Evolutionary conservation across 331 rosid species (phyloP).

Genomic region (Phaseolus coccineus): DNA sequence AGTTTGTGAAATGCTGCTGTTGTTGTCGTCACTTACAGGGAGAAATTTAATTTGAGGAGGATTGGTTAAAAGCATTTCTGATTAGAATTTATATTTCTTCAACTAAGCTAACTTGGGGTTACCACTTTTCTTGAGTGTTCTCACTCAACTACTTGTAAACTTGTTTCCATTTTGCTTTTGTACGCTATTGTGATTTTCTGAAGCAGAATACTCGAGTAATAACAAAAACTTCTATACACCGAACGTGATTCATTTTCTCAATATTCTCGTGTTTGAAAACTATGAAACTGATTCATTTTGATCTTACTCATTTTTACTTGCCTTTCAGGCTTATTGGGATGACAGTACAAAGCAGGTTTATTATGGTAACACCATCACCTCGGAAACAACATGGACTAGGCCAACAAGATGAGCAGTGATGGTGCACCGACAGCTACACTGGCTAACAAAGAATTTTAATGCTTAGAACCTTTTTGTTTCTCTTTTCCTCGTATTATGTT

Average conservation of each 20-base stretch:
- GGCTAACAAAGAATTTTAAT: slow-evolving; percentile 34
- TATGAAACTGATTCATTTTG: slow-evolving; percentile 11
- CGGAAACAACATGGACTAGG: slow-evolving; percentile 88
- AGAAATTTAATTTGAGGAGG: slow-evolving; percentile 33
- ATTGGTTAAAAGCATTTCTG: slow-evolving; percentile 19
- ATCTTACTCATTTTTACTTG: neutral
- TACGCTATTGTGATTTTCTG: too few relatives aligned
- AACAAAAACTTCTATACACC: too few relatives aligned
- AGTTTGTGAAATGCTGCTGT: slow-evolving; percentile 27
- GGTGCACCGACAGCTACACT: neutral
- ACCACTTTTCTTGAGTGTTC: neutral
- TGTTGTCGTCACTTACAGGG: neutral
- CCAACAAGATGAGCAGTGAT: slow-evolving; percentile 42
- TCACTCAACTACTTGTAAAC: too few relatives aligned
- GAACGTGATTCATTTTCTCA: neutral
- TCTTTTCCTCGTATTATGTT: neutral
- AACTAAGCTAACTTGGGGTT: neutral
- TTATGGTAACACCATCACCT: slow-evolving; percentile 74
- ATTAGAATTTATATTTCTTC: neutral
- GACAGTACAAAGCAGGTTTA: slow-evolving; percentile 83
- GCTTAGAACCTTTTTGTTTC: neutral
- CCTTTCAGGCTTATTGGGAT: slow-evolving; percentile 84
- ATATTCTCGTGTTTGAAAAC: neutral
- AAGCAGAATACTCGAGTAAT: too few relatives aligned
- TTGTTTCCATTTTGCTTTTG: too few relatives aligned